Conservation (phyloP, 176 grass and related monocot species). For the Aegilops umbellulata region DNA sequence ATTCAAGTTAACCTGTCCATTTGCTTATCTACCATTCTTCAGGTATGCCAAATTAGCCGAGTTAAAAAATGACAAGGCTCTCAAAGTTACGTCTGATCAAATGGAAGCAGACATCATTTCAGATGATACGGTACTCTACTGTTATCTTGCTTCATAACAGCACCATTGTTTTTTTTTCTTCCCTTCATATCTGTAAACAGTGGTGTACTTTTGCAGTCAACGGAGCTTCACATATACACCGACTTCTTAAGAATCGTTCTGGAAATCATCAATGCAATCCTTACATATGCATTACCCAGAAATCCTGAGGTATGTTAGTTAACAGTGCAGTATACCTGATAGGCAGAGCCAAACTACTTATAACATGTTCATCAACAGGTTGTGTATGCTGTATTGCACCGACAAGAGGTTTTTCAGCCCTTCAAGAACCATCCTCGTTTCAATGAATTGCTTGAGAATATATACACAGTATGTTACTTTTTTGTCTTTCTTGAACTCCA, state of each 20-base stretch:
- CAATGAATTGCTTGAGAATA: constrained; percentile 96
- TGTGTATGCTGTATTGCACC: constrained; percentile 97
- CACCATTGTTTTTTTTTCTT: constrained; percentile 15
- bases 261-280: constrained; percentile 97
- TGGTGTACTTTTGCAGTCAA: constrained; percentile 69
- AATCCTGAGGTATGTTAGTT: constrained; percentile 77
- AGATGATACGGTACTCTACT: constrained; percentile 81
- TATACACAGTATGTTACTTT: constrained; percentile 77
- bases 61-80: constrained; percentile 81
- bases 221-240: constrained; percentile 96
- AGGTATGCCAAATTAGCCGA: constrained; percentile 99
- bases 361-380: constrained; percentile 57
- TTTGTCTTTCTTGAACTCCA: neutral
- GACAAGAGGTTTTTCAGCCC: constrained; percentile 94
- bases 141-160: constrained; percentile 5
- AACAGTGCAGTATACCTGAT: constrained; percentile 20
- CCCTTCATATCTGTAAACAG: constrained; percentile 32
- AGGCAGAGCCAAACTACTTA: constrained; percentile 21
- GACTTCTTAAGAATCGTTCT: constrained; percentile 98
- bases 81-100: constrained; percentile 60
- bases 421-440: constrained; percentile 98
- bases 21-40: constrained; percentile 19
- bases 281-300: constrained; percentile 95
- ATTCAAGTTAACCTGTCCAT: neutral
- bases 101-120: constrained; percentile 72